Evolutionary conservation across 2,329 filamentous ascomycete genomes (phyloP).

Genomic region (Xylaria sp.): DNA sequence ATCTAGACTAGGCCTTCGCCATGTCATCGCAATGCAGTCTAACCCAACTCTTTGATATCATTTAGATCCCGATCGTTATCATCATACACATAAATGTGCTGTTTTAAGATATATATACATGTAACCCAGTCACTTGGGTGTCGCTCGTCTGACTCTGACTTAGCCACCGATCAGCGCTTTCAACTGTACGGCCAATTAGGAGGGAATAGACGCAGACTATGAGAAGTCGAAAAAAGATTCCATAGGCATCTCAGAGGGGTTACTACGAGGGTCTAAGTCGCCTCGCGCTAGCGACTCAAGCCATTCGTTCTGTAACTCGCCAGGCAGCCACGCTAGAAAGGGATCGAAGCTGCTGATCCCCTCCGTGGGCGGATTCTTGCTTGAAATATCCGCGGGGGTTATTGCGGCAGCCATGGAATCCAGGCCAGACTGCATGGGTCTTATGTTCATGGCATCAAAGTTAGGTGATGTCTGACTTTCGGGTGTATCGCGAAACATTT

Average conservation of each 20-base stretch:
- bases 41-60: background rate
- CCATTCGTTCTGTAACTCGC: conserved; percentile 30
- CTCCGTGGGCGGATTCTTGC: conserved; percentile 11
- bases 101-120: background rate
- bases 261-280: background rate
- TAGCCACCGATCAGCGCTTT: background rate
- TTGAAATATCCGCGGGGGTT: background rate
- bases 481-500: conserved; percentile 11
- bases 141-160: background rate
- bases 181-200: background rate
- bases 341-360: conserved; percentile 25
- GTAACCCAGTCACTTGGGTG: background rate
- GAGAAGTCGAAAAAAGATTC: conserved; percentile 20
- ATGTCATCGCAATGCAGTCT: background rate
- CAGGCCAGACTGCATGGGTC: conserved; percentile 1
- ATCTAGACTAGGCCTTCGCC: background rate
- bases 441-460: conserved; percentile 8
- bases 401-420: background rate
- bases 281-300: conserved; percentile 19
- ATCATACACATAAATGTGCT: background rate
- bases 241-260: conserved; percentile 2
- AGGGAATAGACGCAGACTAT: background rate
- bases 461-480: background rate
- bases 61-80: background rate
- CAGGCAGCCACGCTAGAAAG: conserved; percentile 33